phyloP scores from a whole-genome alignment of 305 asterid species.

The Fraxinus floribunda region DNA sequence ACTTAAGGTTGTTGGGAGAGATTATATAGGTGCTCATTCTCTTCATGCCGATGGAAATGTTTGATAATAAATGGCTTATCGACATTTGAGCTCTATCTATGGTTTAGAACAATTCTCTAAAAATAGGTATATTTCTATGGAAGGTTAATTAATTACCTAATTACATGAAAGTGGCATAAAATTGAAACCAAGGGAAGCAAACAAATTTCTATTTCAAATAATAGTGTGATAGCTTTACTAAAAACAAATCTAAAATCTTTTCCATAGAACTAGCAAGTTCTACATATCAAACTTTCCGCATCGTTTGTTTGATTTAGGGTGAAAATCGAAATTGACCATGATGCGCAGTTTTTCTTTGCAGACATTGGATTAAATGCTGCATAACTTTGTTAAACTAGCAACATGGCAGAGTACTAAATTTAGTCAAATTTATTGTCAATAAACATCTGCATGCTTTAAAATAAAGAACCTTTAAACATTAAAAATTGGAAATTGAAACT shows the following conservation, averaged over 20 bases:
- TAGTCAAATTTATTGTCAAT: not conserved
- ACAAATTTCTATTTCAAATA: not conserved
- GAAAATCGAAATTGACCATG: not conserved
- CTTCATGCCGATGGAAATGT: not conserved
- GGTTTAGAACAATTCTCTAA: not conserved
- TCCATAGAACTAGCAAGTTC: not conserved
- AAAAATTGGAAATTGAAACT: not conserved
- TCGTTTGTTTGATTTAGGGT: not conserved
- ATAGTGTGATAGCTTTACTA: not conserved
- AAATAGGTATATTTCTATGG: not conserved
- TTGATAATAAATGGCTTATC: not conserved
- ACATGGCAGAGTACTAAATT: not conserved
- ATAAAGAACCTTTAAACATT: not conserved
- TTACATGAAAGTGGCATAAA: not conserved
- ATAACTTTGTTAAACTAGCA: not conserved
- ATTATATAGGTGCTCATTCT: not conserved
- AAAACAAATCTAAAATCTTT: not conserved
- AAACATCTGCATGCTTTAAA: not conserved
- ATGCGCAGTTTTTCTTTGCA: not conserved
- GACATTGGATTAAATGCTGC: not conserved
- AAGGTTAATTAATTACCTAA: not conserved
- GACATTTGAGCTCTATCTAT: not conserved
- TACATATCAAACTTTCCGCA: not conserved
- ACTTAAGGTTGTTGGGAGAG: not conserved
- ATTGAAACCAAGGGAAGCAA: not conserved